phyloP scores from a whole-genome alignment of 2,329 filamentous ascomycete species.

The Colletotrichum neosansevieriae region DNA sequence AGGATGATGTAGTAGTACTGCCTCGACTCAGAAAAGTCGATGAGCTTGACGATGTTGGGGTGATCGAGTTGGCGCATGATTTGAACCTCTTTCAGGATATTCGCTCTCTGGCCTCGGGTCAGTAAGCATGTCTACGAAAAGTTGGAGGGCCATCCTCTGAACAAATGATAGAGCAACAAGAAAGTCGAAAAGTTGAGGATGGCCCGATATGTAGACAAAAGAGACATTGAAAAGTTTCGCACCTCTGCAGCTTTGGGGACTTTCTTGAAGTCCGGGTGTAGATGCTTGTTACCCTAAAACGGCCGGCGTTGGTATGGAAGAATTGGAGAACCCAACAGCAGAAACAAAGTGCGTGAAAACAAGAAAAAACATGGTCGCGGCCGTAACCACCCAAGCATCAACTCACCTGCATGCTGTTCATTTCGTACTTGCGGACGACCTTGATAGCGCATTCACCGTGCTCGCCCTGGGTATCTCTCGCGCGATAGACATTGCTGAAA shows the following conservation, averaged over 20 bases:
- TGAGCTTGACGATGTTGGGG: constrained; percentile 92
- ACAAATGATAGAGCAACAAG: constrained; percentile 42
- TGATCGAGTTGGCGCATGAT: constrained; percentile 99
- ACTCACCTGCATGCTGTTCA: constrained; percentile 99
- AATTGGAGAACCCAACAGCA: constrained; percentile 43
- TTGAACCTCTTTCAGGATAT: constrained; percentile 97
- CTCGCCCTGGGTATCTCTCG: constrained; percentile 78
- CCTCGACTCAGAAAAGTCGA: constrained; percentile 92
- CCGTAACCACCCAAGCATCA: constrained; percentile 40
- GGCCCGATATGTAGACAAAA: constrained; percentile 48
- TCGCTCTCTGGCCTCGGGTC: constrained; percentile 78
- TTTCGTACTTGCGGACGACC: constrained; percentile 98
- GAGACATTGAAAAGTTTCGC: constrained; percentile 65
- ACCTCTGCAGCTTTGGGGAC: constrained; percentile 97
- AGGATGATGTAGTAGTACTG: constrained; percentile 99
- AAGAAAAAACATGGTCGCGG: constrained; percentile 41
- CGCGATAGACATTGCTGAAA: constrained; percentile 98
- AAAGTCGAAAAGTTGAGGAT: constrained; percentile 47
- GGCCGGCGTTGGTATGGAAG: constrained; percentile 64
- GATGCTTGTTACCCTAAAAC: constrained; percentile 85
- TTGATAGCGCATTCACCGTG: constrained; percentile 91
- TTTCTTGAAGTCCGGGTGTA: constrained; percentile 97
- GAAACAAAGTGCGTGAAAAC: constrained; percentile 44
- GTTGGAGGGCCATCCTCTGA: constrained; percentile 40
- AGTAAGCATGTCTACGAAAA: constrained; percentile 39